Percentiles rank a stretch among this genome's conserved stretches.
These are phyloP conservation scores for Leccinum fibrillosum DNA, from an alignment of 768 basidiomycete species.

Conservation along the genomic window DNA sequence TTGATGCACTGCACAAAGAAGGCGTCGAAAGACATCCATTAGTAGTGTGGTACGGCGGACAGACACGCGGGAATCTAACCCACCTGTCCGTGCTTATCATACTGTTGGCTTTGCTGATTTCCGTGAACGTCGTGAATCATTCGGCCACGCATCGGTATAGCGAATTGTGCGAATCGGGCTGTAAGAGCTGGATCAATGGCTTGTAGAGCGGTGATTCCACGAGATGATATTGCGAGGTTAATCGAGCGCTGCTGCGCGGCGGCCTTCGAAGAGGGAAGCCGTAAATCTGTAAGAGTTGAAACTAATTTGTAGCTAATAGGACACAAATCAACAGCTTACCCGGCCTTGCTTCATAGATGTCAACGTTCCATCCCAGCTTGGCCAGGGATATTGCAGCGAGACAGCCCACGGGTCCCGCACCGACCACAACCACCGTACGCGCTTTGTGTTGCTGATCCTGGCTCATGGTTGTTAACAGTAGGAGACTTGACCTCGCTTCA, in stretches of 20 bases:
- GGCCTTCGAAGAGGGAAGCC: slow-evolving; percentile 65
- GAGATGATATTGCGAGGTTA: slow-evolving; percentile 92
- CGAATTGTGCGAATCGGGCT: slow-evolving; percentile 66
- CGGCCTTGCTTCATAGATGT: slow-evolving; percentile 74
- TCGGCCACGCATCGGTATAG: slow-evolving; percentile 92
- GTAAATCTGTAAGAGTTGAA: slow-evolving; percentile 53
- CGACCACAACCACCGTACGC: slow-evolving; percentile 64
- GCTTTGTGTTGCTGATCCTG: slow-evolving; percentile 1
- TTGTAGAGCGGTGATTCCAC: slow-evolving; percentile 85
- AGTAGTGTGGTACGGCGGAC: slow-evolving; percentile 20
- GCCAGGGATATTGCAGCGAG: slow-evolving; percentile 84
- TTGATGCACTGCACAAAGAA: slow-evolving; percentile 73
- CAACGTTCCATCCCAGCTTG: slow-evolving; percentile 81
- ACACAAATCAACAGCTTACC: slow-evolving; percentile 43
- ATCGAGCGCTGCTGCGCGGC: slow-evolving; percentile 81
- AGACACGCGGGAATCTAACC: slow-evolving; percentile 31
- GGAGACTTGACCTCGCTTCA: background rate
- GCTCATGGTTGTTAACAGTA: slow-evolving; percentile 12
- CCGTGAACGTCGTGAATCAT: slow-evolving; percentile 87
- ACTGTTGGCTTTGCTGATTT: slow-evolving; percentile 75
- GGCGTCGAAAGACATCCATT: slow-evolving; percentile 22
- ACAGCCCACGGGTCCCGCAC: slow-evolving; percentile 94
- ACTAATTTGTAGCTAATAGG: slow-evolving; percentile 9
- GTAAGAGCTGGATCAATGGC: slow-evolving; percentile 72
- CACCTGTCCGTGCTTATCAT: slow-evolving; percentile 88